phyloP scores from a whole-genome alignment of 2,329 filamentous ascomycete genomes.

The Trichoderma sp. region DNA sequence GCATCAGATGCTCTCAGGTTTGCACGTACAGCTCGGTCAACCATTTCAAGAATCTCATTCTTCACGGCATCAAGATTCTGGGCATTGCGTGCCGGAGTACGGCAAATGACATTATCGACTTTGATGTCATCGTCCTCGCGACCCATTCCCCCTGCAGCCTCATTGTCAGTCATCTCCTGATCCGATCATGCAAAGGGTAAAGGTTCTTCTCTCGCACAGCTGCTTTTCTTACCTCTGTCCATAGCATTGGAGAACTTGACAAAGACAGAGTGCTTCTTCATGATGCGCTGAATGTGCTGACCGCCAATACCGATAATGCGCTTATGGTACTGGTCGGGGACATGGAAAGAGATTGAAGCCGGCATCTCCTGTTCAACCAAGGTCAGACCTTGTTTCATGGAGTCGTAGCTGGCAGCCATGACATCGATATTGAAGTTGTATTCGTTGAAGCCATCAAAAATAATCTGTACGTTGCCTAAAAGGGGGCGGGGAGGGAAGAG shows the following conservation, averaged over 20 bases:
- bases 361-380: conserved; percentile 99
- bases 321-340: conserved; percentile 98
- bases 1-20: background rate
- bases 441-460: conserved; percentile 98
- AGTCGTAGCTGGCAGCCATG: conserved; percentile 87
- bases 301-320: conserved; percentile 98
- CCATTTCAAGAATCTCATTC: conserved; percentile 99
- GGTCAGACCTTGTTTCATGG: conserved; percentile 87
- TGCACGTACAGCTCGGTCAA: conserved; percentile 78
- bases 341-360: conserved; percentile 97
- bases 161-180: conserved; percentile 35
- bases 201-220: conserved; percentile 18
- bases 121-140: conserved; percentile 98
- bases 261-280: conserved; percentile 99
- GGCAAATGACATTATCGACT: conserved; percentile 98
- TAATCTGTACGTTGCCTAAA: conserved; percentile 89
- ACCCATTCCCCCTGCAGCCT: conserved; percentile 61
- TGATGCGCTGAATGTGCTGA: conserved; percentile 98
- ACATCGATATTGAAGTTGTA: conserved; percentile 99
- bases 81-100: conserved; percentile 93
- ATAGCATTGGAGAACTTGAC: conserved; percentile 99
- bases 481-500: too few species aligned
- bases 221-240: conserved; percentile 70
- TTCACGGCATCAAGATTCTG: conserved; percentile 97
- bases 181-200: background rate